Percentiles rank a stretch among this genome's conserved stretches.
Evolutionary conservation across 768 basidiomycete genomes (phyloP).

Genomic region (Terana coerulea): DNA sequence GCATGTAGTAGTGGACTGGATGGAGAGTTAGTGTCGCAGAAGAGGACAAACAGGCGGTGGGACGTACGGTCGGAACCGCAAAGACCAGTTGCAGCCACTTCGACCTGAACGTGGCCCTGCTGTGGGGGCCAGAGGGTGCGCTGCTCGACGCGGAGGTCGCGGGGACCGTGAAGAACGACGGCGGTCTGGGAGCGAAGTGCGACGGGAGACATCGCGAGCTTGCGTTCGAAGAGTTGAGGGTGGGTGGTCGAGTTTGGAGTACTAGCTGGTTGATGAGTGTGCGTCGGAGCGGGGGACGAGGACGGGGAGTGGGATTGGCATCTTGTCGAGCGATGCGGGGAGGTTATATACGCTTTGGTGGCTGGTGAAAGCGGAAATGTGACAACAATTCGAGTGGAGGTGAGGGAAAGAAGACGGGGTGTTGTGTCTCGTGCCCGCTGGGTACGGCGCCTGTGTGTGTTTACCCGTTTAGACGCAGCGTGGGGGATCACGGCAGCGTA

Average conservation of each 20-base stretch:
- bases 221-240: not conserved
- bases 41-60: conserved; percentile 1
- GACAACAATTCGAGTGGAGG: too few species aligned
- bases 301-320: conserved; percentile 14
- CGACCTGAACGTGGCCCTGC: conserved; percentile 74
- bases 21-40: conserved; percentile 6
- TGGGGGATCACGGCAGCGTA: too few species aligned
- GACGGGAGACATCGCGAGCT: conserved; percentile 37
- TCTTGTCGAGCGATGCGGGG: conserved; percentile 19
- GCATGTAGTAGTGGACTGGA: conserved; percentile 85
- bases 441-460: too few species aligned
- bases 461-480: too few species aligned
- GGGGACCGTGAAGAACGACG: conserved; percentile 79
- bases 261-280: conserved; percentile 11
- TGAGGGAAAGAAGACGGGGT: too few species aligned
- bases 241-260: not conserved
- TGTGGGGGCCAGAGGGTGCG: conserved; percentile 71
- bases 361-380: not conserved
- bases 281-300: conserved; percentile 8
- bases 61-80: conserved; percentile 81
- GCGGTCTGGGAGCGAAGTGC: conserved; percentile 59
- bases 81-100: conserved; percentile 79
- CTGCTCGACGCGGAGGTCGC: conserved; percentile 77
- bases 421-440: too few species aligned
- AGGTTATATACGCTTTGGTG: conserved; percentile 6